phyloP scores from a whole-genome alignment of 2,329 filamentous ascomycete genomes.

The Cordyceps cateniannulata region DNA sequence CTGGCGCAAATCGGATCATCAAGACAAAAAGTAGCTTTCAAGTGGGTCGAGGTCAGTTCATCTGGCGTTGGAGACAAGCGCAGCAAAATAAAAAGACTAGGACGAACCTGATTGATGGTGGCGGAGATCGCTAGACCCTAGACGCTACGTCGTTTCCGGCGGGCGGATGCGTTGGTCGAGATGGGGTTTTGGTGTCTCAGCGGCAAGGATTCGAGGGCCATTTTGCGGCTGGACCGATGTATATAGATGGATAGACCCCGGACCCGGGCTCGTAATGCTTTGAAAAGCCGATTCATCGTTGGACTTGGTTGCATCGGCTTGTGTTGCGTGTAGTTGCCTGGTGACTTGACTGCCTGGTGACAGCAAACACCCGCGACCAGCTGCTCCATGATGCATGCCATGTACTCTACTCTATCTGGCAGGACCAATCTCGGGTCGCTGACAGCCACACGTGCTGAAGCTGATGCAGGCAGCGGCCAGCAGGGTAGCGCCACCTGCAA shows the following conservation, averaged over 20 bases:
- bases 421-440: constrained; percentile 11
- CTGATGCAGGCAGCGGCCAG: background rate
- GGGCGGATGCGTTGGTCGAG: background rate
- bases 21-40: background rate
- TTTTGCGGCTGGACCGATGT: background rate
- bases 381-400: constrained; percentile 4
- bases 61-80: background rate
- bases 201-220: background rate
- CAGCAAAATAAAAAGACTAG: background rate
- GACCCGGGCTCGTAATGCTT: background rate
- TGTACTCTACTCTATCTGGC: constrained; percentile 6
- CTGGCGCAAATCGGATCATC: constrained; percentile 3
- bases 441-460: constrained; percentile 7
- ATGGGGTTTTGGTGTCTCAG: background rate
- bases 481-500: constrained; percentile 1
- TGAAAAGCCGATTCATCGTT: background rate
- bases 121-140: background rate
- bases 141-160: constrained; percentile 4
- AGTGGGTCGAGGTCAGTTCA: background rate
- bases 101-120: background rate
- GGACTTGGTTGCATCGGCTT: background rate
- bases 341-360: background rate
- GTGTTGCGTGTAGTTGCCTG: background rate
- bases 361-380: background rate
- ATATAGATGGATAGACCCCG: background rate